These are phyloP conservation scores for Fusarium sp. DNA, from an alignment of 2,329 filamentous ascomycete species.

Conservation along the genomic window DNA sequence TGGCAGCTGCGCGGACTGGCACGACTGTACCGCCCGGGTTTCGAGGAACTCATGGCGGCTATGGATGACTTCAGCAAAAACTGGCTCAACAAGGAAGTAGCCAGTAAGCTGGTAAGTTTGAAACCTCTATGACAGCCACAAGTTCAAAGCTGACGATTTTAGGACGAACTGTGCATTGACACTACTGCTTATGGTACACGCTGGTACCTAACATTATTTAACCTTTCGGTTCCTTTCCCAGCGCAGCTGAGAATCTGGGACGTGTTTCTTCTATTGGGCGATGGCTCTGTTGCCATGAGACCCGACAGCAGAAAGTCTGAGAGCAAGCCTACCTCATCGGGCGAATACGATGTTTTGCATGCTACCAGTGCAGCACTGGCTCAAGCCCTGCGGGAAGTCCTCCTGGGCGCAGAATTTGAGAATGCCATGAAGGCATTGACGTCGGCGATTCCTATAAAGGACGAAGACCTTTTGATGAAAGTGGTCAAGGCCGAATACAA, in stretches of 20 bases:
- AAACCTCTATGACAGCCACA: not conserved
- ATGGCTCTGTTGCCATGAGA: constrained; percentile 20
- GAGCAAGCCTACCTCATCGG: constrained; percentile 35
- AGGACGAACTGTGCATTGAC: constrained; percentile 82
- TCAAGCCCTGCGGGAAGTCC: constrained; percentile 86
- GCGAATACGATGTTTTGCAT: constrained; percentile 86
- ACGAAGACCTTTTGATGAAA: constrained; percentile 92
- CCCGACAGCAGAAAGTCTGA: constrained; percentile 32
- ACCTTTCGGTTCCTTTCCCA: constrained; percentile 93
- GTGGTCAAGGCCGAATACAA: constrained; percentile 91
- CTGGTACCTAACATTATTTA: constrained; percentile 98
- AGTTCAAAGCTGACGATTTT: constrained; percentile 18
- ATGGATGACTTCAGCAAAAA: constrained; percentile 84
- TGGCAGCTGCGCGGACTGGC: constrained; percentile 91
- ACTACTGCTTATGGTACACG: constrained; percentile 94
- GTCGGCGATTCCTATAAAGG: constrained; percentile 91
- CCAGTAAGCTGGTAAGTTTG: constrained; percentile 77
- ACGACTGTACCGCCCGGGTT: constrained; percentile 84
- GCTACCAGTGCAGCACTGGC: constrained; percentile 90
- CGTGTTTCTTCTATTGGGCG: constrained; percentile 91
- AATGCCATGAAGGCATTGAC: constrained; percentile 98
- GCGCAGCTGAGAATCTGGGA: constrained; percentile 98
- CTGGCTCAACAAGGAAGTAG: constrained; percentile 88
- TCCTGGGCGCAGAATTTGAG: constrained; percentile 95
- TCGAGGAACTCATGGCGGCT: constrained; percentile 86